Conservation (phyloP, 495 filamentous ascomycete genomes). For the Aspergillus heteromorphus region DNA sequence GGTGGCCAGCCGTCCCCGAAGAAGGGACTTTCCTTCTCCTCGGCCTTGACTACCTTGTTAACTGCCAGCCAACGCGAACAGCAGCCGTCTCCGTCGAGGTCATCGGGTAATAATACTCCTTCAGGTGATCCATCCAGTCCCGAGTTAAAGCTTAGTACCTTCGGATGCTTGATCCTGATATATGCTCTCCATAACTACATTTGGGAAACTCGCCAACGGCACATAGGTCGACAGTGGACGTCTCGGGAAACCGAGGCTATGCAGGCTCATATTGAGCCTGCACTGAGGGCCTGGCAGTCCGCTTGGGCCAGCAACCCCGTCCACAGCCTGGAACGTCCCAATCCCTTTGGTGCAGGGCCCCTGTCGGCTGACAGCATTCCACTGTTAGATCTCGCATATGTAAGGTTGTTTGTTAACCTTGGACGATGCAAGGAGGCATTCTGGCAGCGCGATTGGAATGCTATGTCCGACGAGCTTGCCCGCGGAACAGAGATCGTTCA, state of each 20-base stretch:
- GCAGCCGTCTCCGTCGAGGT: slow-evolving; percentile 36
- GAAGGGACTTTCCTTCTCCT: slow-evolving; percentile 64
- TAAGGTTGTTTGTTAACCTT: slow-evolving; percentile 88
- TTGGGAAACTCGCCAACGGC: slow-evolving; percentile 92
- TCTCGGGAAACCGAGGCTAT: slow-evolving; percentile 89
- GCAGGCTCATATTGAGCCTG: slow-evolving; percentile 94
- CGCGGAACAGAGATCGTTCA: slow-evolving; percentile 71
- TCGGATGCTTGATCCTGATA: slow-evolving; percentile 89
- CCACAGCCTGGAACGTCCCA: slow-evolving; percentile 83
- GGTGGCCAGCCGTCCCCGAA: slow-evolving; percentile 64
- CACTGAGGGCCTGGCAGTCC: slow-evolving; percentile 89
- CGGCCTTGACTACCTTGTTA: slow-evolving; percentile 71
- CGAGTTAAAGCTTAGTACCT: slow-evolving; percentile 81
- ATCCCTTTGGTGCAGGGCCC: slow-evolving; percentile 82
- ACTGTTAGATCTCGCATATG: slow-evolving; percentile 88
- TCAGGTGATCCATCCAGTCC: slow-evolving; percentile 47
- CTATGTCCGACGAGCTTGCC: slow-evolving; percentile 85
- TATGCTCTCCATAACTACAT: slow-evolving; percentile 97
- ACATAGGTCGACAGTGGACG: slow-evolving; percentile 87
- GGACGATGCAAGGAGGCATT: slow-evolving; percentile 89
- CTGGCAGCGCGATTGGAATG: slow-evolving; percentile 90
- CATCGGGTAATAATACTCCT: not conserved
- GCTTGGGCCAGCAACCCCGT: slow-evolving; percentile 86
- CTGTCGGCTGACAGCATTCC: slow-evolving; percentile 92
- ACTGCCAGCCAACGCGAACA: slow-evolving; percentile 73